These are phyloP conservation scores for Ustilaginoidea virens DNA, from an alignment of 2,329 filamentous ascomycete species.

Conservation along the genomic window DNA sequence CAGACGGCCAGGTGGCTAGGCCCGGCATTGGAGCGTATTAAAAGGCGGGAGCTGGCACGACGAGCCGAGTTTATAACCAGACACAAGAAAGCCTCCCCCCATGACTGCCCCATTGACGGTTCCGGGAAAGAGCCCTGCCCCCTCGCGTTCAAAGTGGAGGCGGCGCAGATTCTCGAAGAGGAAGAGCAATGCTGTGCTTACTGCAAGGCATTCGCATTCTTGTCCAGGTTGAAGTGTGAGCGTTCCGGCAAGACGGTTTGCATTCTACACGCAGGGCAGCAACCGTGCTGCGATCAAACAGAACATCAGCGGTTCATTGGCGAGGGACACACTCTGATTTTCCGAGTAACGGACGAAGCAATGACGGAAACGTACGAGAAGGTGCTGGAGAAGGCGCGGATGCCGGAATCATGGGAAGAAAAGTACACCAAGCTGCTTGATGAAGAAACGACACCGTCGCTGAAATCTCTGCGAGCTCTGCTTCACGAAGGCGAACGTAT, in stretches of 20 bases:
- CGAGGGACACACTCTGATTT: constrained; percentile 57
- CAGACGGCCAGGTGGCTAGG: constrained; percentile 91
- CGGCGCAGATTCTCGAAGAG: constrained; percentile 70
- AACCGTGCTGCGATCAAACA: constrained; percentile 61
- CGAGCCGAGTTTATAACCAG: constrained; percentile 53
- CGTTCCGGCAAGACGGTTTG: constrained; percentile 72
- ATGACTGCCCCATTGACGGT: constrained; percentile 32
- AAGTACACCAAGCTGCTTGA: constrained; percentile 77
- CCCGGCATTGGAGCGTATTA: constrained; percentile 68
- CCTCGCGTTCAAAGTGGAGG: constrained; percentile 48
- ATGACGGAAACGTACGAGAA: constrained; percentile 55
- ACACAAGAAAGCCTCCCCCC: constrained; percentile 39
- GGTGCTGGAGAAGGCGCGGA: constrained; percentile 69
- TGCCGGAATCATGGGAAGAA: constrained; percentile 79
- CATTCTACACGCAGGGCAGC: constrained; percentile 62
- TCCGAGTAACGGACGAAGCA: constrained; percentile 59
- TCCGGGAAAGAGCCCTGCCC: constrained; percentile 37
- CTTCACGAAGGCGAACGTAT: constrained; percentile 93
- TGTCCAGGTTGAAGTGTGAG: constrained; percentile 78
- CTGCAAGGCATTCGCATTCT: constrained; percentile 84
- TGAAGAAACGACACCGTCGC: constrained; percentile 67
- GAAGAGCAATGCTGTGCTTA: constrained; percentile 86
- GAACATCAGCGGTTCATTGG: constrained; percentile 54
- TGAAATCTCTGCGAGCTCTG: constrained; percentile 72
- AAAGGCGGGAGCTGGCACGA: constrained; percentile 53